Base-by-base conservation (phyloP, 495 filamentous ascomycete genomes). In the Daldinia concentrica region DNA sequence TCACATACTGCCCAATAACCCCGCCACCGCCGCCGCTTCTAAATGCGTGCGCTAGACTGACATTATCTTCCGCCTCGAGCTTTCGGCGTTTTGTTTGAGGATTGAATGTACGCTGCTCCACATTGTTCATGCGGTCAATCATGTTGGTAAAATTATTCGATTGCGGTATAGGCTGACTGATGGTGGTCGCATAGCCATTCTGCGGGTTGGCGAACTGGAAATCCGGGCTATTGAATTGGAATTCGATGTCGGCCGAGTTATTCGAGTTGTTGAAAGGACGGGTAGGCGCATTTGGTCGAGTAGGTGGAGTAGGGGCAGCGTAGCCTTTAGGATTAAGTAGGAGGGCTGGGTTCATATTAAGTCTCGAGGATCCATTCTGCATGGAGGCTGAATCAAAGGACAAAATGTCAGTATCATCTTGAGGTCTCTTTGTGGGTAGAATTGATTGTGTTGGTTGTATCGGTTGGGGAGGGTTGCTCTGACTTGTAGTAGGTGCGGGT, bases 61-160 rank as follows among this genome's bases (percentile, higher is more conserved):
- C 71, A 27, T 78, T 80, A 24, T 86, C 76, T 58, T 85, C 85
- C 2, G 79, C 72, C 7, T 85, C 82, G 19, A 83, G 80, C 76
- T 90, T 94, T 43, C 89, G 78, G 54, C 87, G 88, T 77, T 94
- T 95, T 12, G 75, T 62, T 61, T 86, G 82, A 0, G 91, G 89
- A 9, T 84, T 81, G 30, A 84, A 82, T 29, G 80, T 80, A 2
- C 93, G 90, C 14, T 88, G 81, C 62, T 89, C 85, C 17, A 95
- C 90, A 59, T 88, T 89, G 73, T 95, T 91, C 72, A 94, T 79
- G 32, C 86, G 82, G 75, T 95, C 92, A 64, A 95, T 82, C 76
- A 85, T 82, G 22, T 76, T 59, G 19, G 77, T 77, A 65, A 86
- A 83, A 34, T 83, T 83, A 64, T 71, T 76, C 29, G 70, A 66